phyloP scores from a whole-genome alignment of 306 rosid genomes.

The Senna siamea region DNA sequence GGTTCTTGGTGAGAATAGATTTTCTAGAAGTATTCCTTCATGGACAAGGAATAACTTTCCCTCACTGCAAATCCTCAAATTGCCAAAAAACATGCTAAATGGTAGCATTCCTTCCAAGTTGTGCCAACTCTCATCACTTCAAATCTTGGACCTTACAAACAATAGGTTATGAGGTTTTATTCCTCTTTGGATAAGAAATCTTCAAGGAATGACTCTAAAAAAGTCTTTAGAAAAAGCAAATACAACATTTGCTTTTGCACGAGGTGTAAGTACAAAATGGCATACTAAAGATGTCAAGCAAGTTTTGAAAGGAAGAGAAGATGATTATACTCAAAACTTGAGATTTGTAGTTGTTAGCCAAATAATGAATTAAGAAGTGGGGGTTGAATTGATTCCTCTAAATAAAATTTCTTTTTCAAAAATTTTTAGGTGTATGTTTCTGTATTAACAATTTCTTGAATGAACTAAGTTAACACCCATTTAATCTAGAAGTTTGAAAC shows the following conservation, averaged over 20 bases:
- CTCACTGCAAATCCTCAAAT: background rate
- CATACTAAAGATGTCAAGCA: background rate
- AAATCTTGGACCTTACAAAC: constrained; percentile 25
- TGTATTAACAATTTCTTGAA: no score
- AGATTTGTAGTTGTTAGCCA: background rate
- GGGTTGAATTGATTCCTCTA: no score
- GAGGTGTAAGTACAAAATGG: no score
- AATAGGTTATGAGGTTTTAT: constrained; percentile 15
- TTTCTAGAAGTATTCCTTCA: constrained; percentile 31
- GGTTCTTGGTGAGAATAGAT: constrained; percentile 34
- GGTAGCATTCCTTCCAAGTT: constrained; percentile 30
- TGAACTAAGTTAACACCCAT: no score
- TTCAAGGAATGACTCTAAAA: background rate
- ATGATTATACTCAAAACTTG: background rate
- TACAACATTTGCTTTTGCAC: no score
- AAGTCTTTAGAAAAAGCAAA: no score
- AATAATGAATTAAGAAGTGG: no score
- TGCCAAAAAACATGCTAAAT: constrained; percentile 14
- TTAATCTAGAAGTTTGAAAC: no score
- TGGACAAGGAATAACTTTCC: constrained; percentile 7
- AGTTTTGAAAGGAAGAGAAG: background rate
- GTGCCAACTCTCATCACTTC: no score
- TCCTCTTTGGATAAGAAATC: constrained; percentile 32
- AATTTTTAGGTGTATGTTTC: no score
- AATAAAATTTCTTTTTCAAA: no score